Evolutionary conservation across 257 asterid genomes (phyloP), one percentile per base, ranked within the genome.

Genomic region (Primulina huaijiensis): DNA sequence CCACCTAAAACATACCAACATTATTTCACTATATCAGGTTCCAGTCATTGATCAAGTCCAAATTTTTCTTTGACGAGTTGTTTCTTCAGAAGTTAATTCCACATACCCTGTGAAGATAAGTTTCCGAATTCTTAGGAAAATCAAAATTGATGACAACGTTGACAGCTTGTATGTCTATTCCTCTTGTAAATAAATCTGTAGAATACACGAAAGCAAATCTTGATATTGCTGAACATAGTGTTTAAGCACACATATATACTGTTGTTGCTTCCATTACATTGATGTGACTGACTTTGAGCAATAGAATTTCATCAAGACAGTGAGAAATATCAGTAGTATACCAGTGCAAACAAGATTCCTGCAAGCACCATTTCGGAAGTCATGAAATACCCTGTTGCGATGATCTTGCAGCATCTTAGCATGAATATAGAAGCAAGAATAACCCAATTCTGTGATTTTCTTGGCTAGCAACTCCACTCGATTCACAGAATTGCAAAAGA

Each of bases 41-140:
- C 25, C 25, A 53, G 12, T 53, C 14, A 7, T 40, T 56, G 68
- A 63, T 52, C 35, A 33, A 50, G 29, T 33, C 6, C 35, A 31
- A 19, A 50, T 63, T 62, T 63, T 19, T 69, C 64, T 34, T 67
- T 55, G 19, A 14, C 21, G 14, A 43, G 14, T 62, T 62, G 43
- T 62, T 11, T 14, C 66, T 62, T 62, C 21, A 11, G 21, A 33
- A 9, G 57, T 35, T 35, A 64, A 35, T 35, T 10, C 71, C 58
- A 67, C 83, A 57, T 79, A 82, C 86, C 84, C 86, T 79, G 74
- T 82, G 86, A n/a, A 82, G 74, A 70, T 82, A 82, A 20, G 84
- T 82, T 74, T 82, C 84, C 53, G 86, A 70, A 68, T 67, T 82
- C 75, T 76, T 82, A 8, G 86, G 86, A 33, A 82, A 82, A 70